Evolutionary conservation across 305 asterid genomes (phyloP).

Genomic region (Fraxinus dipetala): DNA sequence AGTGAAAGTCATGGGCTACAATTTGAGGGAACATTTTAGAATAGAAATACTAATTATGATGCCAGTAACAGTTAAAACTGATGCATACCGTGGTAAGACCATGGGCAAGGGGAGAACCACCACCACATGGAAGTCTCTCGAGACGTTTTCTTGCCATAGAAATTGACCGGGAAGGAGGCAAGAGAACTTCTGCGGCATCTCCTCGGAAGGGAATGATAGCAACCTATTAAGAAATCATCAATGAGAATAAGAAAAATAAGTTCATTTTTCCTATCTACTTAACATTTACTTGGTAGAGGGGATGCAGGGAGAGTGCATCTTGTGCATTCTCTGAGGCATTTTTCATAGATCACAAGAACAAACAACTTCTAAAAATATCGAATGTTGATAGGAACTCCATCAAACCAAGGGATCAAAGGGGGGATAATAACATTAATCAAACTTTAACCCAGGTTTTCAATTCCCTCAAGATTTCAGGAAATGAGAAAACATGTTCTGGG

Average conservation of each 20-base stretch:
- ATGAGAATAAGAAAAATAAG: not conserved
- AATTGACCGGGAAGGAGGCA: slow-evolving; percentile 99
- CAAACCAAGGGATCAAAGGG: not conserved
- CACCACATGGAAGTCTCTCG: slow-evolving; percentile 99
- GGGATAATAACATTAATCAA: not conserved
- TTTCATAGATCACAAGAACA: not conserved
- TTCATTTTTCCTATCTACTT: not conserved
- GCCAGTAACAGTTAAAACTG: slow-evolving; percentile 15
- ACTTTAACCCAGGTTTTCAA: not conserved
- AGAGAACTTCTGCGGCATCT: slow-evolving; percentile 96
- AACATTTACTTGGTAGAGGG: not conserved
- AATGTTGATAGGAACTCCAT: not conserved
- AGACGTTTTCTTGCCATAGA: slow-evolving; percentile 98
- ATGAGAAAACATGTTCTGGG: not conserved
- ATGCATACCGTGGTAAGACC: slow-evolving; percentile 88
- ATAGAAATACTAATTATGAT: not conserved
- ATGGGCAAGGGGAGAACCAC: slow-evolving; percentile 99
- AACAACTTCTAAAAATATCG: not conserved
- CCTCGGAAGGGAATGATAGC: slow-evolving; percentile 96
- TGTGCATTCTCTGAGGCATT: not conserved
- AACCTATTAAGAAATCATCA: slow-evolving; percentile 47
- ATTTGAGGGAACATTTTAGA: not conserved
- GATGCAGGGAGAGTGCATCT: not conserved
- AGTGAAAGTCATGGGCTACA: not conserved
- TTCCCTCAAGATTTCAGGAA: not conserved